Conservation (phyloP, 2,329 filamentous ascomycete species). For the Scedosporium aurantiacum region DNA sequence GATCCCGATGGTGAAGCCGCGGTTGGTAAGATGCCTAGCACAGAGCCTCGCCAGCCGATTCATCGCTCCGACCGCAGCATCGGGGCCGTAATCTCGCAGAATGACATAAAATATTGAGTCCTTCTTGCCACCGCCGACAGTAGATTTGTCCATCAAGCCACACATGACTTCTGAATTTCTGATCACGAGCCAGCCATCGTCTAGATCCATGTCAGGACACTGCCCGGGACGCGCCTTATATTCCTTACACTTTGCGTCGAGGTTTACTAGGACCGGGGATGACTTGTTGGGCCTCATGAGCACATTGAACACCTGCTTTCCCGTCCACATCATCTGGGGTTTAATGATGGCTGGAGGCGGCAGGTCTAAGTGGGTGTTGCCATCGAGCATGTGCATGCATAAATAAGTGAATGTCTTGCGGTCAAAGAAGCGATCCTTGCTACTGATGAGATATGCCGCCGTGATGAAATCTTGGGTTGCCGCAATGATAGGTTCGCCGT, state of each 20-base stretch:
- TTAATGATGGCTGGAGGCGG: constrained; percentile 81
- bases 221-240: constrained; percentile 52
- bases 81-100: constrained; percentile 84
- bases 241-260: constrained; percentile 84
- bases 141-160: constrained; percentile 94
- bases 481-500: constrained; percentile 94
- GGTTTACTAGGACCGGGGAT: constrained; percentile 75
- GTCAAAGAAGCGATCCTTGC: constrained; percentile 88
- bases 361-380: constrained; percentile 65
- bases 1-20: constrained; percentile 92
- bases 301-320: constrained; percentile 91
- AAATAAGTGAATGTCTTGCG: constrained; percentile 80
- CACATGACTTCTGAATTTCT: constrained; percentile 98
- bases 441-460: constrained; percentile 79
- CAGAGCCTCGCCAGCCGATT: constrained; percentile 86
- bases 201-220: constrained; percentile 63
- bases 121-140: constrained; percentile 94
- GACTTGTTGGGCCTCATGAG: constrained; percentile 79
- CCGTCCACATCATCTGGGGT: constrained; percentile 83
- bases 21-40: constrained; percentile 76
- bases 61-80: constrained; percentile 83
- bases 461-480: constrained; percentile 99
- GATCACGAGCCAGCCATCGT: constrained; percentile 85
- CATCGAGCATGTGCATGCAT: constrained; percentile 88
- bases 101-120: constrained; percentile 97